These are phyloP conservation scores for Noccaea caerulescens DNA, from an alignment of 345 rosid species.

Conservation along the genomic window DNA sequence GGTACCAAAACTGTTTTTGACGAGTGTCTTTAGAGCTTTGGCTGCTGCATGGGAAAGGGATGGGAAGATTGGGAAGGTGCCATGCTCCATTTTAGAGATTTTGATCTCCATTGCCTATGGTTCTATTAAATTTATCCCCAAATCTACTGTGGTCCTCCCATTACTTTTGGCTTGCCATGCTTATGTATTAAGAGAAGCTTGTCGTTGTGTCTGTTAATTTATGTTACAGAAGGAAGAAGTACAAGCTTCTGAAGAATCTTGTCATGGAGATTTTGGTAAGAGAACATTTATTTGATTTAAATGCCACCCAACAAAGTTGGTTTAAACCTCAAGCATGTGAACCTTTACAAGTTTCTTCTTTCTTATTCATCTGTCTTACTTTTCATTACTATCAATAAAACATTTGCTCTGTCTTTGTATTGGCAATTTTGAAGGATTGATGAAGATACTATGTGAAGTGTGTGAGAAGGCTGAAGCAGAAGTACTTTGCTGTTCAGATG, in stretches of 20 bases:
- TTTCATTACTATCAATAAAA: neutral
- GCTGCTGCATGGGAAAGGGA: conserved; percentile 44
- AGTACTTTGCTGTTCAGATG: conserved; percentile 51
- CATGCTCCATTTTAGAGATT: conserved; percentile 30
- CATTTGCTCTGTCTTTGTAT: conserved; percentile 13
- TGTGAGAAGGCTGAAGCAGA: conserved; percentile 53
- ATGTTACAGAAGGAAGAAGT: conserved; percentile 12
- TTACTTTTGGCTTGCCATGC: conserved; percentile 41
- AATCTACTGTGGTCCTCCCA: conserved; percentile 42
- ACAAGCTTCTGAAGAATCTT: conserved; percentile 31
- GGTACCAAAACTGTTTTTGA: neutral
- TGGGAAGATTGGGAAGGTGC: conserved; percentile 35
- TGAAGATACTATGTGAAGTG: conserved; percentile 49
- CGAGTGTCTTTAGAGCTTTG: conserved; percentile 25
- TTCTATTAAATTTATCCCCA: conserved; percentile 30
- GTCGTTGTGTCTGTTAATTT: conserved; percentile 32
- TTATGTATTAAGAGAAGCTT: conserved; percentile 33
- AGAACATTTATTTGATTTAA: conserved; percentile 36
- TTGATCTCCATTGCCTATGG: conserved; percentile 33
- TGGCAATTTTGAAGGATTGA: neutral
- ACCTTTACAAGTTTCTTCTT: conserved; percentile 36
- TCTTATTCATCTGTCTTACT: conserved; percentile 15
- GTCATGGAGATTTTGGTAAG: conserved; percentile 24
- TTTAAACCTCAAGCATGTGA: conserved; percentile 36
- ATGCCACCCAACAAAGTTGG: conserved; percentile 45